phyloP scores from a whole-genome alignment of 345 rosid genomes.

The Pistacia vera region DNA sequence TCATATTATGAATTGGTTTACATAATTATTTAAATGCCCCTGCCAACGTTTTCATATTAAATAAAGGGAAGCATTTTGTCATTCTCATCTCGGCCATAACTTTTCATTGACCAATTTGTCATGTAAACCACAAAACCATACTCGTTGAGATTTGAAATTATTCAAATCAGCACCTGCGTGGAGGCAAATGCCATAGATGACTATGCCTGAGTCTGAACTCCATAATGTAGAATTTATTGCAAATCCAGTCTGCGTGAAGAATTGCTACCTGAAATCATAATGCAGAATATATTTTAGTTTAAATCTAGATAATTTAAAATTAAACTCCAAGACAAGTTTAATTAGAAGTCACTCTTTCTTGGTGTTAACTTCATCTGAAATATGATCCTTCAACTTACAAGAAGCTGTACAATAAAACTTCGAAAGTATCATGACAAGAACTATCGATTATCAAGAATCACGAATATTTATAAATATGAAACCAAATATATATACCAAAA shows the following conservation, averaged over 20 bases:
- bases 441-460: too few relatives aligned
- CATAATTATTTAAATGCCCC: too few relatives aligned
- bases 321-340: conserved; percentile 10
- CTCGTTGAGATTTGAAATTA: not conserved
- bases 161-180: not conserved
- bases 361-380: not conserved
- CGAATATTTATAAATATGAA: too few relatives aligned
- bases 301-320: not conserved
- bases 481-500: not conserved
- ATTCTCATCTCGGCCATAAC: not conserved
- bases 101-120: not conserved
- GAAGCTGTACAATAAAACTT: too few relatives aligned
- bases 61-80: not conserved
- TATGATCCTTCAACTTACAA: too few relatives aligned
- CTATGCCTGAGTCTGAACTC: too few relatives aligned
- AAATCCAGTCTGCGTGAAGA: too few relatives aligned
- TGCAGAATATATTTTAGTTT: not conserved
- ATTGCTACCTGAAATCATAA: not conserved
- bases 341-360: conserved; percentile 16
- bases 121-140: not conserved
- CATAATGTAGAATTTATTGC: too few relatives aligned
- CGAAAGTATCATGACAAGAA: too few relatives aligned
- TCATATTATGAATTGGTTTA: not conserved
- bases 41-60: too few relatives aligned
- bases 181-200: too few relatives aligned